These are phyloP conservation scores for Xylaria sp. DNA, from an alignment of 495 filamentous ascomycete genomes.

Conservation along the genomic window DNA sequence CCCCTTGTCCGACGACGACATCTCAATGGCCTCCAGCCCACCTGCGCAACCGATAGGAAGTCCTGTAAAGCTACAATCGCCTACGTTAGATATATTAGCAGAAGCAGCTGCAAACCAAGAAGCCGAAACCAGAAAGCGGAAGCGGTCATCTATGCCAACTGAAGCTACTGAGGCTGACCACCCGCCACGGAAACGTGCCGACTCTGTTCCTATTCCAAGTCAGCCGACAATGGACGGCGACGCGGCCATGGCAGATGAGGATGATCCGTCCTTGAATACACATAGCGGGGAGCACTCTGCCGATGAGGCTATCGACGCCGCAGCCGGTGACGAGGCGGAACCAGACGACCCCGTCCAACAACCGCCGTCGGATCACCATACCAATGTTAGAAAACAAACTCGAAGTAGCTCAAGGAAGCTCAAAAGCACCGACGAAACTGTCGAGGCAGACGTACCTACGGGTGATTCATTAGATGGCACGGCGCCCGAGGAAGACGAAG, in stretches of 20 bases:
- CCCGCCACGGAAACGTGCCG: slow-evolving; percentile 65
- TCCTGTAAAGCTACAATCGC: slow-evolving; percentile 32
- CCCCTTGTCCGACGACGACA: slow-evolving; percentile 53
- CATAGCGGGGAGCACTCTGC: slow-evolving; percentile 51
- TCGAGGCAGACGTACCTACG: slow-evolving; percentile 38
- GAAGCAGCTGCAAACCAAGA: slow-evolving; percentile 41
- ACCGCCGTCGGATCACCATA: slow-evolving; percentile 40
- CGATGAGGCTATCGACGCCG: slow-evolving; percentile 44
- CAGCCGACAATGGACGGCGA: slow-evolving; percentile 46
- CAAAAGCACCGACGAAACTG: slow-evolving; percentile 43
- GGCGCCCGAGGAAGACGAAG: slow-evolving; percentile 44
- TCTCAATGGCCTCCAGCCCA: slow-evolving; percentile 42
- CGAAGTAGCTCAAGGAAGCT: slow-evolving; percentile 50
- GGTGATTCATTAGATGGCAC: slow-evolving; percentile 42
- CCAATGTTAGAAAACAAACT: slow-evolving; percentile 47
- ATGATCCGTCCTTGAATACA: slow-evolving; percentile 47
- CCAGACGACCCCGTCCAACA: slow-evolving; percentile 36
- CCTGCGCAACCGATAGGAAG: slow-evolving; percentile 36
- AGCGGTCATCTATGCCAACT: slow-evolving; percentile 51
- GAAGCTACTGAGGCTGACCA: slow-evolving; percentile 57
- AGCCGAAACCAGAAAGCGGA: slow-evolving; percentile 58
- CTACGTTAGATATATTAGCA: slow-evolving; percentile 37
- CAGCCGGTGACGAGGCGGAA: slow-evolving; percentile 31
- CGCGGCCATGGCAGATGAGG: slow-evolving; percentile 51
- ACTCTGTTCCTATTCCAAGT: slow-evolving; percentile 49